Percentiles rank a stretch among this genome's conserved stretches.
phyloP scores from a whole-genome alignment of 176 grass and related monocot genomes.

The Pontederia paniculata region DNA sequence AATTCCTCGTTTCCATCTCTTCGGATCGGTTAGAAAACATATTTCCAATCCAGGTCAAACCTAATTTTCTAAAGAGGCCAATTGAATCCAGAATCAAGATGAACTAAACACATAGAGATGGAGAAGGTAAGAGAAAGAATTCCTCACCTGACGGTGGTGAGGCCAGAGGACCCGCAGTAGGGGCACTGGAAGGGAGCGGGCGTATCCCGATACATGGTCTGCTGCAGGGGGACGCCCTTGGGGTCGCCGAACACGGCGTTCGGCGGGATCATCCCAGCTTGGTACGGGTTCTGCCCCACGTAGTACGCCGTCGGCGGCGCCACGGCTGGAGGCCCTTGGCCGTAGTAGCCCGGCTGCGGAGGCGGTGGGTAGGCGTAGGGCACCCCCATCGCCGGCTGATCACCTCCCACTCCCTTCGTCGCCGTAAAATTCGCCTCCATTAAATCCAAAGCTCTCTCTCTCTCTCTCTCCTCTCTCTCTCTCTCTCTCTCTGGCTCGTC shows the following conservation, averaged over 20 bases:
- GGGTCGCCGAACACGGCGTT: slow-evolving; percentile 85
- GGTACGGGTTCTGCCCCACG: slow-evolving; percentile 51
- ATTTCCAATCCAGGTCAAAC: not conserved
- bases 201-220: slow-evolving; percentile 97
- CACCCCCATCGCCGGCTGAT: slow-evolving; percentile 47
- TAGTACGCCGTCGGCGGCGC: slow-evolving; percentile 36
- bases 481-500: not conserved
- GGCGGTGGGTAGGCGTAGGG: slow-evolving; percentile 30
- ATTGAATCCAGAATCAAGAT: not conserved
- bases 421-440: slow-evolving; percentile 19
- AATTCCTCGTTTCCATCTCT: too few species aligned
- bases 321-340: not conserved
- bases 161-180: slow-evolving; percentile 58
- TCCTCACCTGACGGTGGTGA: slow-evolving; percentile 59
- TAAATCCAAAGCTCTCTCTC: not conserved
- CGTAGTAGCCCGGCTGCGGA: not conserved
- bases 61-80: too few species aligned
- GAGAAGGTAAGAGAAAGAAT: not conserved
- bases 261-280: slow-evolving; percentile 62
- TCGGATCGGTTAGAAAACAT: too few species aligned
- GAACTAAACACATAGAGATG: not conserved
- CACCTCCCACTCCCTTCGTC: slow-evolving; percentile 25
- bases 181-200: slow-evolving; percentile 89
- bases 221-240: slow-evolving; percentile 74
- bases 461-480: not conserved